Evolutionary conservation across 495 filamentous ascomycete species (phyloP).

Genomic region (Penicillium argentinense): DNA sequence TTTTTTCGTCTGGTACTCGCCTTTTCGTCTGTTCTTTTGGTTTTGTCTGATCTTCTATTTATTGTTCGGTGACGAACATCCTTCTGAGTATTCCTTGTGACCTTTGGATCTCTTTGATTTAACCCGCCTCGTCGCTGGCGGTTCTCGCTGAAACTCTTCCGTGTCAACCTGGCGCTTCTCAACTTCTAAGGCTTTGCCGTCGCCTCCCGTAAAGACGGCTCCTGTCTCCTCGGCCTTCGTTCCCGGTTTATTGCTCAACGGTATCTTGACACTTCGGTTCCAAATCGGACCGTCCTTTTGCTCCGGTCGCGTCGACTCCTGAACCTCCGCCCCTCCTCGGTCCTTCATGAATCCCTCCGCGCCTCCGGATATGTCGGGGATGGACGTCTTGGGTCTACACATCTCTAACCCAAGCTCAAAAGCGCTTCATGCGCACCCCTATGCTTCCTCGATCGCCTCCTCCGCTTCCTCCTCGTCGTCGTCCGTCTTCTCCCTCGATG

Average conservation of each 20-base stretch:
- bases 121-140: too few relatives aligned
- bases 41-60: neutral
- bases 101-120: too few relatives aligned
- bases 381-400: conserved; percentile 51
- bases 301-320: conserved; percentile 12
- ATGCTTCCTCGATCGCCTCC: conserved; percentile 66
- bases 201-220: conserved; percentile 49
- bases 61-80: too few relatives aligned
- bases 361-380: conserved; percentile 46
- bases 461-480: conserved; percentile 75
- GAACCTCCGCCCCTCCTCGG: conserved; percentile 4
- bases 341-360: conserved; percentile 25
- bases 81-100: too few relatives aligned
- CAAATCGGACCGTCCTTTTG: conserved; percentile 32
- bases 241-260: conserved; percentile 48
- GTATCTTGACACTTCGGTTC: conserved; percentile 44
- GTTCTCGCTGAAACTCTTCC: too few relatives aligned
- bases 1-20: conserved; percentile 4
- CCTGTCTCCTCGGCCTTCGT: conserved; percentile 47
- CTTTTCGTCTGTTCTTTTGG: neutral
- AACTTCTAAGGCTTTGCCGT: conserved; percentile 46
- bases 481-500: conserved; percentile 77
- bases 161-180: conserved; percentile 36
- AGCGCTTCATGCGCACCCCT: conserved; percentile 53
- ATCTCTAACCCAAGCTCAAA: conserved; percentile 42